Evolutionary conservation across 2,329 filamentous ascomycete species (phyloP), one percentile per base, ranked within the genome.

Genomic region (Colletotrichum chlorophyti): DNA sequence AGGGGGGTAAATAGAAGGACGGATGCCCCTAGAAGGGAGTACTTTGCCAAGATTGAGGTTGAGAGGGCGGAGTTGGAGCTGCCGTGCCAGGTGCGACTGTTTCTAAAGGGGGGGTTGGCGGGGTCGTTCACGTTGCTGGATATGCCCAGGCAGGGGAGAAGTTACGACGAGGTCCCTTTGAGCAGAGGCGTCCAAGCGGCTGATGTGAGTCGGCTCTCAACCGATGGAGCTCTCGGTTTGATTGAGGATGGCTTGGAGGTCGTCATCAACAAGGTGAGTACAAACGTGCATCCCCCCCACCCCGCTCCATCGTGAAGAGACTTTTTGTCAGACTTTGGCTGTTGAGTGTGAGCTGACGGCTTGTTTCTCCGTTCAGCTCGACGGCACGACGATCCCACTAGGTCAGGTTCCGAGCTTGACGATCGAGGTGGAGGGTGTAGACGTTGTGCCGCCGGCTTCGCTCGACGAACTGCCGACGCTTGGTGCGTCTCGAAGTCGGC

Each of bases 21-120:
- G 23, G 45, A 32, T 8, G 35, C 21, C 15, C 15, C 14, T 15
- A 42, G 12, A 14, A 41, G 17, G 29, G 70, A 76, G 65, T 78
- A 73, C 66, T 70, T 71, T 26, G 69, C 74, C 21, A 66, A 71
- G 32, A 58, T 79, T 26, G 53, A 68, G 21, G 72, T 77, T 14
- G 68, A 79, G 34, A 69, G 76, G 24, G 62, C 65, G 5, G 70
- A 76, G 42, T 60, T 79, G 11, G 66, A 67, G 5, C 65, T 77
- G 19, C 76, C 75, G 2, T 74, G 69, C 60, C 67, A 65, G 17
- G 68, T 80, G 40, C 62, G 71, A 12, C 55, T 79, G n/a, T 67
- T 70, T 31, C 53, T 76, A 6, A 64, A 62, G 4, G 65, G 65
- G 2, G 21, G 54, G 4, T 60, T 67, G 21, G 68, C 70, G 21